Base-by-base conservation (phyloP, 495 filamentous ascomycete species). In the Hyphodiscus hymeniophilus region DNA sequence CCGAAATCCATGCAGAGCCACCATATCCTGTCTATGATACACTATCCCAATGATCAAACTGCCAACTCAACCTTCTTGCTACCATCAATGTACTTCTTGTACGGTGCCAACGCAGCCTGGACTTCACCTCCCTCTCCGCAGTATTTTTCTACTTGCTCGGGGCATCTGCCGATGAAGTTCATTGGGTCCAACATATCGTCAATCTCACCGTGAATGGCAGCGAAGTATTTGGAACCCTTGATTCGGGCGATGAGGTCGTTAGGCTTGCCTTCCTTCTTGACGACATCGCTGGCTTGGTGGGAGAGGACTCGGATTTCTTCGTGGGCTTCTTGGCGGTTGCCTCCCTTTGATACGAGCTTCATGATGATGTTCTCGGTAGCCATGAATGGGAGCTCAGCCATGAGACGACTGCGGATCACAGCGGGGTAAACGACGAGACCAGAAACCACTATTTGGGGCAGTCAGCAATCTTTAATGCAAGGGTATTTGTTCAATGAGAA, bases 371-470 rank as follows among this genome's bases (percentile, higher is more conserved):
- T 73, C 63, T 81, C 86, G 54, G 87, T 90, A 4, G 82, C 79
- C 85, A 92, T 91, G 71, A 94, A 94, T 11, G 89, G 90, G 28
- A 95, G 77, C 66, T 95, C 89, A 39, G 85, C 78, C 38, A 80
- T 72, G 35, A 94, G 69, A 45, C 69, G 78, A 30, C 71, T 68
- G 41, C 71, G 68, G 65, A 95, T 94, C 45, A 87, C 72, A 34
- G 78, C 77, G 30, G 87, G 86, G 70, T 94, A 95, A 42, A 96
- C 82, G 38, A 95, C 88, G n/a, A 54, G 33, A 21, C 90, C 89
- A 18, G 12, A 15, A 39, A 76, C 76, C 35, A 76, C 76, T n/a
- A n/a, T n/a, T n/a, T n/a, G n/a, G n/a, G n/a, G n/a, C n/a, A n/a
- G n/a, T n/a, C n/a, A n/a, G n/a, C n/a, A n/a, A n/a, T n/a, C n/a